phyloP scores from a whole-genome alignment of 2,329 filamentous ascomycete genomes.

The Paecilomyces variotii region DNA sequence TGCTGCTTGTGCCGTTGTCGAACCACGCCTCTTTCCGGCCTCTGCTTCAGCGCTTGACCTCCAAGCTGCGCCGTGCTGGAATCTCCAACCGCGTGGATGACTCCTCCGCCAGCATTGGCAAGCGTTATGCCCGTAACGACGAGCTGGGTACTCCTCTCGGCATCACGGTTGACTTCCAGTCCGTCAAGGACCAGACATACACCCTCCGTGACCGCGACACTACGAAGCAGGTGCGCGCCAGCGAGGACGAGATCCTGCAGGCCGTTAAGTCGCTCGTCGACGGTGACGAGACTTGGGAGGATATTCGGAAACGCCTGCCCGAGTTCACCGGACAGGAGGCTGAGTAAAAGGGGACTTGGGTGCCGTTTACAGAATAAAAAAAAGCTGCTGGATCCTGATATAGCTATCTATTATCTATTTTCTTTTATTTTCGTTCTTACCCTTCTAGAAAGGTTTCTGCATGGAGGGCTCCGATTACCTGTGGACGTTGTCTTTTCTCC shows the following conservation, averaged over 20 bases:
- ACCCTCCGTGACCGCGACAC: constrained; percentile 87
- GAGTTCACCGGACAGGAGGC: constrained; percentile 70
- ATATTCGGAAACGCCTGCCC: constrained; percentile 70
- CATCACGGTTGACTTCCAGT: constrained; percentile 94
- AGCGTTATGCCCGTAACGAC: constrained; percentile 90
- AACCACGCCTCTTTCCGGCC: constrained; percentile 72
- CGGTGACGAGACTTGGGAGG: constrained; percentile 57
- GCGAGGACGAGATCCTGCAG: constrained; percentile 68
- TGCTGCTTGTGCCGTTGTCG: constrained; percentile 83
- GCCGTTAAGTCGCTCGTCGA: constrained; percentile 60
- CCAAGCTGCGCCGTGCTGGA: constrained; percentile 65
- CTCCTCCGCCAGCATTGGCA: constrained; percentile 85
- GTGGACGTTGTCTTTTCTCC: not conserved
- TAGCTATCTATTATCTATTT: not conserved
- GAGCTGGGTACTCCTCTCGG: constrained; percentile 91
- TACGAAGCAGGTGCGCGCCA: constrained; percentile 81
- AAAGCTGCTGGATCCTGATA: no score
- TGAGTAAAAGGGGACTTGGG: constrained; percentile 28
- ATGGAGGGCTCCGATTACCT: not conserved
- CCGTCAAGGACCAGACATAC: constrained; percentile 74
- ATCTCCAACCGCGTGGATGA: constrained; percentile 84
- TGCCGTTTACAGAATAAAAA: not conserved
- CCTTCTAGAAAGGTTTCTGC: no score
- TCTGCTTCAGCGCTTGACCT: constrained; percentile 63
- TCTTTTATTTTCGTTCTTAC: not conserved